Percentiles rank a stretch among this genome's conserved stretches.
Evolutionary conservation across 441 rosid genomes (phyloP).

Genomic region (Corymbia citriodora): DNA sequence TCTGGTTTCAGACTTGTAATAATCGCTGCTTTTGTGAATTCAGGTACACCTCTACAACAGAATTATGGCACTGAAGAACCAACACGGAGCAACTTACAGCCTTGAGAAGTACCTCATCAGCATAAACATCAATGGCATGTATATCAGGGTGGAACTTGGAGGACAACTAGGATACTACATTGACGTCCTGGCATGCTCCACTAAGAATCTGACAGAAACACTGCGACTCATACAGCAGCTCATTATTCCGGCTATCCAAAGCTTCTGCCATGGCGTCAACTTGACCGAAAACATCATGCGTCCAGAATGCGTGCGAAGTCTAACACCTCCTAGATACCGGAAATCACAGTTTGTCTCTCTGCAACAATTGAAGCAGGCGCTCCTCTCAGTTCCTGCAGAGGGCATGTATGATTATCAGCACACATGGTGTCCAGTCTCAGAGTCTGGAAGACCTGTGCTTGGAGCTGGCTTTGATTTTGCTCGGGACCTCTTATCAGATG

Average conservation of each 20-base stretch:
- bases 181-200: constrained; percentile 88
- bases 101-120: constrained; percentile 77
- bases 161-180: constrained; percentile 84
- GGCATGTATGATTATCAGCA: constrained; percentile 93
- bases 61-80: constrained; percentile 70
- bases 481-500: constrained; percentile 84
- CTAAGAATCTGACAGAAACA: constrained; percentile 82
- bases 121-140: constrained; percentile 71
- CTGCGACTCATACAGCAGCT: constrained; percentile 71
- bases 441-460: constrained; percentile 56
- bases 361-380: constrained; percentile 71
- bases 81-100: constrained; percentile 78
- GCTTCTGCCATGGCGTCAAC: constrained; percentile 74
- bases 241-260: constrained; percentile 73
- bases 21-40: neutral
- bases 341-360: constrained; percentile 56
- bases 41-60: constrained; percentile 88
- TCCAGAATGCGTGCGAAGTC: constrained; percentile 71
- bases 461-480: constrained; percentile 76
- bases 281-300: constrained; percentile 71
- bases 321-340: constrained; percentile 77
- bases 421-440: constrained; percentile 69
- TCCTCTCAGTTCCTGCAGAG: constrained; percentile 85
- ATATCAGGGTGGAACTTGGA: constrained; percentile 84
- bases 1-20: neutral